Evolutionary conservation across 257 asterid species (phyloP).

Genomic region (Linaria vulgaris): DNA sequence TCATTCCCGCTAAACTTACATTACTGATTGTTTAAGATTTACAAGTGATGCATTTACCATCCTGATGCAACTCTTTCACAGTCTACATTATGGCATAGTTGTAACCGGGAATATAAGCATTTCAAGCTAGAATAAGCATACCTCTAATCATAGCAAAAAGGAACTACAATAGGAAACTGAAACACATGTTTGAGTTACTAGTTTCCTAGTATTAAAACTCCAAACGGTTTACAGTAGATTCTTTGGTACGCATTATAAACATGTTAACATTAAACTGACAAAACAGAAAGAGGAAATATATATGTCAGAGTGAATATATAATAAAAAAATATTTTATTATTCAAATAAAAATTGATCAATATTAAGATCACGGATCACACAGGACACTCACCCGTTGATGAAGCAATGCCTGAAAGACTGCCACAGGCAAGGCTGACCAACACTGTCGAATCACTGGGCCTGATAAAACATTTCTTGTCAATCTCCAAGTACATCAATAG

Average conservation of each 20-base stretch:
- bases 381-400: conserved; percentile 72
- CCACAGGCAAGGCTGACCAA: conserved; percentile 89
- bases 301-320: no score
- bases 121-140: neutral
- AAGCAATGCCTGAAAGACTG: conserved; percentile 89
- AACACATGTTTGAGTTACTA: neutral
- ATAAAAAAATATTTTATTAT: neutral
- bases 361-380: neutral
- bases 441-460: conserved; percentile 77
- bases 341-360: neutral
- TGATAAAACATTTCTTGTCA: conserved; percentile 20
- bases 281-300: neutral
- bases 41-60: no score
- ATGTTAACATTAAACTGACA: neutral
- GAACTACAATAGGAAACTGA: neutral
- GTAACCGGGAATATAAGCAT: no score
- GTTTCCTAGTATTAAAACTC: neutral
- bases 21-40: no score
- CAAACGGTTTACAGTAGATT: conserved; percentile 1
- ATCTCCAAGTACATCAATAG: conserved; percentile 7
- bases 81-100: neutral
- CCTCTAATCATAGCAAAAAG: neutral
- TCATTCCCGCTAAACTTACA: neutral
- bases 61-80: neutral
- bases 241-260: neutral